Base-by-base conservation (phyloP, 345 rosid genomes). In the Zanthoxylum bungeanum region DNA sequence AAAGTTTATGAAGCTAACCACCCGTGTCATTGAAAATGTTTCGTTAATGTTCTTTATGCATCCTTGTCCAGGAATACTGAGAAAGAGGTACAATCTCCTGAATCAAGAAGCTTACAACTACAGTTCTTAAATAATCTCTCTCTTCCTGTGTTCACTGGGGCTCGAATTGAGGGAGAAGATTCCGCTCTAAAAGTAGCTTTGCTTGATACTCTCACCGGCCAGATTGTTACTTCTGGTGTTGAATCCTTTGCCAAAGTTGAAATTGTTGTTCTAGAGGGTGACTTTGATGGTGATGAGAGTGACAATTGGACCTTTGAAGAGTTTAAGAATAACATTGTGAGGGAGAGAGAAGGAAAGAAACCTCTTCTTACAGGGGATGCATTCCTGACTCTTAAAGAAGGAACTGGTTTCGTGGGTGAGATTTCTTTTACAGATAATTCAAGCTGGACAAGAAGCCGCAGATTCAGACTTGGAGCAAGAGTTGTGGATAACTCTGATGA, bases 371-470 rank as follows among this genome's bases (percentile, higher is more conserved):
- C 77, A 4, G 99, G 99, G 80, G 97, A 89, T 68, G 83, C 82
- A 24, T 60, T 85, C 83, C 74, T 85, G 56, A 80, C 85, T 79
- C 93, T 95, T 62, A 78, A 81, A 28, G 91, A 89, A 50, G 99
- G 99, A 27, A 69, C 86, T 27, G 85, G 91, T 47, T 74, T 71
- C 27, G 80, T 86, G 72, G 86, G 87, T 75, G 99, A 92, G 69
- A 79, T 95, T 77, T 84, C 97, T 28, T 91, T 95, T 73, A 85
- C 98, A n/a, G 99, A 95, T 84, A 95, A 95, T 82, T 95, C 99
- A 73, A 92, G 99, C 86, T 95, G 99, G 98, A 95, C 99, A 42
- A 91, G 99, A 76, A 95, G 99, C 85, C 92, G 99, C 61, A 89
- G 86, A 72, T 95, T 95, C 86, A 89, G 94, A 73, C 85, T 95